These are phyloP conservation scores for Penicillium sp. DNA, from an alignment of 2,329 filamentous ascomycete genomes.

Conservation along the genomic window DNA sequence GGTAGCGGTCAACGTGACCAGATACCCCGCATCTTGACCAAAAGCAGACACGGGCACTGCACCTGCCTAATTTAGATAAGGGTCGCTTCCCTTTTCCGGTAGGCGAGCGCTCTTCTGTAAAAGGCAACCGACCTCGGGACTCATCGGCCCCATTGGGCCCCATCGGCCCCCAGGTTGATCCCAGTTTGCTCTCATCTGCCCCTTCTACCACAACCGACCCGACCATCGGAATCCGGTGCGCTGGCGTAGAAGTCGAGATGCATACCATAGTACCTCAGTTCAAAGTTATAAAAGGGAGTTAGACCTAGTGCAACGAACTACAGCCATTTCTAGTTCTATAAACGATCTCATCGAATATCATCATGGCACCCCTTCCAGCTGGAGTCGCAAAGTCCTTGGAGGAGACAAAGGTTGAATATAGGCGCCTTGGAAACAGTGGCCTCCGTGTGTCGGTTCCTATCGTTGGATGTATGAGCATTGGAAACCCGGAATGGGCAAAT, in stretches of 20 bases:
- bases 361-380: not conserved
- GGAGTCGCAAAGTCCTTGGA: not conserved
- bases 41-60: not conserved
- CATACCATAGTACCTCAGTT: not conserved
- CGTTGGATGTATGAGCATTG: slow-evolving; percentile 13
- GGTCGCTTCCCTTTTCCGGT: not conserved
- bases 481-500: slow-evolving; percentile 5
- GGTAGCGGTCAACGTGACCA: too few relatives aligned
- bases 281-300: not conserved
- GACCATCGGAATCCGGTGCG: not conserved
- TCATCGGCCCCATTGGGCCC: not conserved
- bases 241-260: not conserved
- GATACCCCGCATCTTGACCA: not conserved
- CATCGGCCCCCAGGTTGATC: not conserved
- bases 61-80: not conserved
- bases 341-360: not conserved
- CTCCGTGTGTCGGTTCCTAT: slow-evolving; percentile 14
- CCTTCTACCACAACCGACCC: not conserved
- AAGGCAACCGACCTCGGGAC: slow-evolving; percentile 1
- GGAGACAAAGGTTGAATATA: slow-evolving; percentile 1
- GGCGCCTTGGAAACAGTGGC: slow-evolving; percentile 9
- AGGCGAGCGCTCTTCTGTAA: not conserved
- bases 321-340: not conserved
- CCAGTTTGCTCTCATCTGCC: not conserved
- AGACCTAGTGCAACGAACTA: not conserved